phyloP scores from a whole-genome alignment of 768 basidiomycete genomes.

The Kwoniella bestiolae region DNA sequence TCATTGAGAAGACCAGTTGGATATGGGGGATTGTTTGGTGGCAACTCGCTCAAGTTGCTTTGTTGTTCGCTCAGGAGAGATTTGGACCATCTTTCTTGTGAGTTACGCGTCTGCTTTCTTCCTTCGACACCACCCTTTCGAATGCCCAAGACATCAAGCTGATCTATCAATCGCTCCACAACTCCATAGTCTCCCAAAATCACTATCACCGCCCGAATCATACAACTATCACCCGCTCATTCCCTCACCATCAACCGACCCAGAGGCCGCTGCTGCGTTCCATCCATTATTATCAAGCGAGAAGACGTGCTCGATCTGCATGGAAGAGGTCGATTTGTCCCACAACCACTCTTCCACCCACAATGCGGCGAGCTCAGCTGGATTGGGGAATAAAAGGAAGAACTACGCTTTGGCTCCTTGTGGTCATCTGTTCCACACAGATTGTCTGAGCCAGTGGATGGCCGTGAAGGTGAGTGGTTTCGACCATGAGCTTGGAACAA shows the following conservation, averaged over 20 bases:
- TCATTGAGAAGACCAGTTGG: conserved; percentile 77
- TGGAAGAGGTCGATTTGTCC: conserved; percentile 75
- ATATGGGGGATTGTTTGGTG: conserved; percentile 66
- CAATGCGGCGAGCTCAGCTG: conserved; percentile 58
- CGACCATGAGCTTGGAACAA: neutral
- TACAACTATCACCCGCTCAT: conserved; percentile 88
- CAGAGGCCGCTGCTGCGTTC: conserved; percentile 68
- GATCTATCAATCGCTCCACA: too few species aligned
- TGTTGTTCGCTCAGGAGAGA: conserved; percentile 73
- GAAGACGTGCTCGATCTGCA: conserved; percentile 90
- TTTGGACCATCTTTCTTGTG: conserved; percentile 80
- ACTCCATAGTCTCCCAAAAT: conserved; percentile 48
- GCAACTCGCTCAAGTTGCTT: conserved; percentile 66
- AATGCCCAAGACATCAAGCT: neutral
- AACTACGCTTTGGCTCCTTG: conserved; percentile 84
- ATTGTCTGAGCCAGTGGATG: conserved; percentile 67
- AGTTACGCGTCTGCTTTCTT: conserved; percentile 18
- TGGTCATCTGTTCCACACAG: conserved; percentile 86
- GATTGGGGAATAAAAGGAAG: conserved; percentile 19
- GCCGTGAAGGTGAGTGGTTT: conserved; percentile 64
- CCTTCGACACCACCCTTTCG: neutral
- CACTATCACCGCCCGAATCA: conserved; percentile 65
- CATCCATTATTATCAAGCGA: conserved; percentile 39
- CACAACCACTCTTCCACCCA: conserved; percentile 54
- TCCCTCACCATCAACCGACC: conserved; percentile 64